Evolutionary conservation across 2,329 filamentous ascomycete genomes (phyloP), one percentile per base, ranked within the genome.

Genomic region (Furcasterigmium sp.): DNA sequence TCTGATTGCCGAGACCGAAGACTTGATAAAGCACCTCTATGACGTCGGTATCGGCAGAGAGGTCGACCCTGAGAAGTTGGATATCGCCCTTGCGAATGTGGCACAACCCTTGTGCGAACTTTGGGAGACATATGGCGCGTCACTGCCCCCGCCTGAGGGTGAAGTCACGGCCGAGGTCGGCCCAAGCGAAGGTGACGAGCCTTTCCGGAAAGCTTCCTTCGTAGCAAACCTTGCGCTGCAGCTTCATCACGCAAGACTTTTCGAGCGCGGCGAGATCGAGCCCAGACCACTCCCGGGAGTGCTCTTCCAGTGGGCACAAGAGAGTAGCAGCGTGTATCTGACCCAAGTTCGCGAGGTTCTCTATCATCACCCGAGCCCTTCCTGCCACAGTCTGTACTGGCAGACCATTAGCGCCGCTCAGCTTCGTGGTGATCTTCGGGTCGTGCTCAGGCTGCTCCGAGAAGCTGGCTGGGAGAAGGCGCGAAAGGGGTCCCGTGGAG

Each of bases 361-460:
- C 48, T 72, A 73, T 21, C 67, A 82, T 52, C 73, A 74, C 37
- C 86, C 87, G 1, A 86, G 86, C 46, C 87, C 90, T 18, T 85
- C 88, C 2, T 80, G 81, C 35, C 87, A 93, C 55, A 70, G 75
- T 20, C 71, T 85, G 28, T 97, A 89, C 64, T 97, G 91, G 91
- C 87, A 91, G 57, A 82, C 82, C 2, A 70, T 95, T n/a, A 86
- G 84, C 53, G 79, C 80, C 43, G 73, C 82, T 13, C 71, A 91
- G 18, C 70, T 95, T 20, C 85, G 90, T 37, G 91, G 91, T 34
- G 83, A 85, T 45, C 76, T 95, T 35, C 54, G 62, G 13, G 79
- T 80, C 34, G 83, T 84, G 2, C 72, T 84, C n/a, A 68, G 75
- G 37, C 64, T 95, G 21, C 71, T 97, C 38, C 77, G 74, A 45